These are phyloP conservation scores for Panicum hallii DNA, from an alignment of 202 grass and related monocot species.

Conservation along the genomic window DNA sequence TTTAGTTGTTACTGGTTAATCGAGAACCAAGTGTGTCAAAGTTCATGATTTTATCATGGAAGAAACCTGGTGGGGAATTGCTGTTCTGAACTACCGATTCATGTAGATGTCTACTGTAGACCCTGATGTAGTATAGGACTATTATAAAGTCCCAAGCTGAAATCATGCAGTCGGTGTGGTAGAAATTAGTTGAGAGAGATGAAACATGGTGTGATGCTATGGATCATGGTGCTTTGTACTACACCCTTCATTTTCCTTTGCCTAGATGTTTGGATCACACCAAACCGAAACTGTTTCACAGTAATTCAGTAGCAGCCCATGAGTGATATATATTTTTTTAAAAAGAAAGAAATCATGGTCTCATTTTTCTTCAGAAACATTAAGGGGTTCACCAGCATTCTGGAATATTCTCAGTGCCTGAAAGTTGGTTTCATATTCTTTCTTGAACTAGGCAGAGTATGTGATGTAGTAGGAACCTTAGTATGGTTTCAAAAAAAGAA, in stretches of 20 bases:
- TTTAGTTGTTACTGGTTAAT: not conserved
- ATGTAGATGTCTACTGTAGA: not conserved
- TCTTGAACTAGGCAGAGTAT: conserved; percentile 1
- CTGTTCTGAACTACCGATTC: not conserved
- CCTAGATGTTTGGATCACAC: not conserved
- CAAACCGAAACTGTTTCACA: not conserved
- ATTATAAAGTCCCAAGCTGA: not conserved
- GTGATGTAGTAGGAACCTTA: conserved; percentile 11
- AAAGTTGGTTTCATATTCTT: conserved; percentile 28
- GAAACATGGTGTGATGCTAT: not conserved
- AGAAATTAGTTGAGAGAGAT: conserved; percentile 16
- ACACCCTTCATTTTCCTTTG: not conserved
- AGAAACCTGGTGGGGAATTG: not conserved
- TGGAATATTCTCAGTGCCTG: conserved; percentile 19
- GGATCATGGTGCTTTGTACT: not conserved
- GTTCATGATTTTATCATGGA: no score
- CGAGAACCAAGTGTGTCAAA: no score
- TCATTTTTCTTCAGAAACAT: conserved; percentile 22
- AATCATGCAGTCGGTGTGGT: not conserved
- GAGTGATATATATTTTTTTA: not conserved
- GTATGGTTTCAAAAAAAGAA: not conserved
- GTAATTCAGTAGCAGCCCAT: not conserved
- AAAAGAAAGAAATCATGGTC: not conserved
- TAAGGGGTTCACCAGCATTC: not conserved
- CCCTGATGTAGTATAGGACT: not conserved